These are phyloP conservation scores for Comarum palustre DNA, from an alignment of 306 rosid genomes.

Conservation along the genomic window DNA sequence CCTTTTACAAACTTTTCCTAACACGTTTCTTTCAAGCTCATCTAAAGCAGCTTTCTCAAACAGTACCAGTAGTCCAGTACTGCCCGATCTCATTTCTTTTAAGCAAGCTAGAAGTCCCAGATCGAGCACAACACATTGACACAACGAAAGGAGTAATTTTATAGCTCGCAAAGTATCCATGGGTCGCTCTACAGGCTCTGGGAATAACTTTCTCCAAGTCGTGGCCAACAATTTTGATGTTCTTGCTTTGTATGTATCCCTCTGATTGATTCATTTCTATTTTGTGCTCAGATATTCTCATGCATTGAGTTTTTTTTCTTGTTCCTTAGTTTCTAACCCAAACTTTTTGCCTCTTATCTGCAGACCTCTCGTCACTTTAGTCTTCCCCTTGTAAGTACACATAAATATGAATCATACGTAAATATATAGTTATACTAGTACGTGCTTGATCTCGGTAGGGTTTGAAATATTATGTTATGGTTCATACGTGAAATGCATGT, in stretches of 20 bases:
- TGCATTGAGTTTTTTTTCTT: neutral
- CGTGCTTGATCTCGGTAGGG: neutral
- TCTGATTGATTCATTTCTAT: neutral
- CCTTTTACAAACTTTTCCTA: conserved; percentile 33
- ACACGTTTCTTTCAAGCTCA: conserved; percentile 3
- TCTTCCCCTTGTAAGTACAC: conserved; percentile 79
- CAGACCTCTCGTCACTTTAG: conserved; percentile 83
- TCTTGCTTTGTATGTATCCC: conserved; percentile 67
- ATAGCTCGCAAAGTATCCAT: conserved; percentile 26
- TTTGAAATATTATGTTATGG: neutral
- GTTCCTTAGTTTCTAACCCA: neutral
- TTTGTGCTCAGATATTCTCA: neutral
- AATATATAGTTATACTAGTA: too few species aligned
- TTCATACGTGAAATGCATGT: neutral
- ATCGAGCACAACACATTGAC: neutral
- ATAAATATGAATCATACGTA: neutral
- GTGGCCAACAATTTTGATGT: conserved; percentile 77
- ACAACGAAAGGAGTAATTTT: neutral
- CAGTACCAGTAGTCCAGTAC: neutral
- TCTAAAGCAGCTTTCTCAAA: conserved; percentile 3
- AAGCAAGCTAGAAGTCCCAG: conserved; percentile 7
- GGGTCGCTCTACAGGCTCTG: conserved; percentile 47
- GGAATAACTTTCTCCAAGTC: conserved; percentile 65
- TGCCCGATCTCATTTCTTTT: neutral
- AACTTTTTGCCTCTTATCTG: conserved; percentile 9